Conservation (phyloP, 208 protist genomes). For the Trypanosoma conorhini region DNA sequence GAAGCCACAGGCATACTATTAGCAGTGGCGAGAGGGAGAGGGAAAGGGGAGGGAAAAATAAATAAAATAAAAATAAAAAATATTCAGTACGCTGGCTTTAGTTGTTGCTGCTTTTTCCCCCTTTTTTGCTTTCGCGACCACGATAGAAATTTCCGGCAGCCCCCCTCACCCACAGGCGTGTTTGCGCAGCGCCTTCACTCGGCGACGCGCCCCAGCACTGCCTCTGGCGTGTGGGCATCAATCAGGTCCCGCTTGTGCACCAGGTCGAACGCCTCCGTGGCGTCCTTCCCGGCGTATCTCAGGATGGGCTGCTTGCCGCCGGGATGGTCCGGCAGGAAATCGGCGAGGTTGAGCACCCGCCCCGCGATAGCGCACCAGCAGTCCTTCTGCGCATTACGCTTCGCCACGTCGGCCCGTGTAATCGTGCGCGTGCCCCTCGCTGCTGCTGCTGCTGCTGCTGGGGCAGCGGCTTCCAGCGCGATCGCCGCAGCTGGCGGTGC, state of each 20-base stretch:
- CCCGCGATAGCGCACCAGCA: slow-evolving; percentile 54
- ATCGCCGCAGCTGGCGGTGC: too few relatives aligned
- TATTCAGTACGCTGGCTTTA: too few relatives aligned
- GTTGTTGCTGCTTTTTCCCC: too few relatives aligned
- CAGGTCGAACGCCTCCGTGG: slow-evolving; percentile 60
- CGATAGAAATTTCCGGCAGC: too few relatives aligned
- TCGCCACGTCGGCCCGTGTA: slow-evolving; percentile 54
- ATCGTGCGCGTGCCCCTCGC: slow-evolving; percentile 16
- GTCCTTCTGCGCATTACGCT: slow-evolving; percentile 65
- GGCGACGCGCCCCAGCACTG: slow-evolving; percentile 47
- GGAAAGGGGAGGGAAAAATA: slow-evolving; percentile 23
- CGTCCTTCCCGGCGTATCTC: slow-evolving; percentile 61
- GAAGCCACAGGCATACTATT: too few relatives aligned
- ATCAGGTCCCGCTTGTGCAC: slow-evolving; percentile 50
- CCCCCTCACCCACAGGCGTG: too few relatives aligned
- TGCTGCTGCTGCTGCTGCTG: neutral
- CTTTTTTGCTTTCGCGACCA: too few relatives aligned
- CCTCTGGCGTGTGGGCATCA: slow-evolving; percentile 60
- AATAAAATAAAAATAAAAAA: slow-evolving; percentile 1
- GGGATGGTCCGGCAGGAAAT: slow-evolving; percentile 59
- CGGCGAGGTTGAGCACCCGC: slow-evolving; percentile 56
- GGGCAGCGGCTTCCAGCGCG: too few relatives aligned
- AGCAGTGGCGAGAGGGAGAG: too few relatives aligned
- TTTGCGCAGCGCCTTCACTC: slow-evolving; percentile 18
- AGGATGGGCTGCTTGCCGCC: slow-evolving; percentile 58